These are phyloP conservation scores for Neonectria faginata DNA, from an alignment of 2,329 filamentous ascomycete species.

Conservation along the genomic window DNA sequence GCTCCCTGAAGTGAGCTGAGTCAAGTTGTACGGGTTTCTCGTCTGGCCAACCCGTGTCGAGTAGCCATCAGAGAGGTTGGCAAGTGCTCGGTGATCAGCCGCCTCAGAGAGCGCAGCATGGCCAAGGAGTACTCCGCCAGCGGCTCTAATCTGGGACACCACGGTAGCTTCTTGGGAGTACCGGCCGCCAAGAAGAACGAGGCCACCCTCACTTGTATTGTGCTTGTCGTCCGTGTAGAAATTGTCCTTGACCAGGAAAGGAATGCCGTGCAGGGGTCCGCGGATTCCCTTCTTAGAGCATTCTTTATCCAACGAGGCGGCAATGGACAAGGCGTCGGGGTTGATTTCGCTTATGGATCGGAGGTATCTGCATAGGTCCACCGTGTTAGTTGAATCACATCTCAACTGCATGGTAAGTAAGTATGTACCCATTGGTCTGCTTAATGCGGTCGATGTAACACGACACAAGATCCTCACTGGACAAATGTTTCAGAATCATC, in stretches of 20 bases:
- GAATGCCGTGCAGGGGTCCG: constrained; percentile 70
- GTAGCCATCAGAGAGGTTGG: constrained; percentile 27
- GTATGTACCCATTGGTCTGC: not conserved
- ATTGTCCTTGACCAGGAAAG: constrained; percentile 74
- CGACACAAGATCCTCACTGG: constrained; percentile 16
- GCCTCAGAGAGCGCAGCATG: constrained; percentile 24
- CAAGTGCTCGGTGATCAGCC: constrained; percentile 20
- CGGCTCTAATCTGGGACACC: constrained; percentile 18
- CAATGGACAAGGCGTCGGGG: constrained; percentile 32
- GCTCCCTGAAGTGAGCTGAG: not conserved
- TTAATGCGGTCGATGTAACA: constrained; percentile 34
- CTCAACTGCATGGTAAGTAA: not conserved
- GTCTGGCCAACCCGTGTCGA: constrained; percentile 26
- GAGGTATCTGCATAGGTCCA: not conserved
- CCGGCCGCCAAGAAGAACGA: constrained; percentile 21
- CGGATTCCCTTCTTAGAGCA: constrained; percentile 41
- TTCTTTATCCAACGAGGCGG: constrained; percentile 48
- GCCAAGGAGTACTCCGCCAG: constrained; percentile 19
- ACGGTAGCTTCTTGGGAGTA: constrained; percentile 21
- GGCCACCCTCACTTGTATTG: constrained; percentile 55
- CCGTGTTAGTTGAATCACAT: not conserved
- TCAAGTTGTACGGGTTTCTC: constrained; percentile 26
- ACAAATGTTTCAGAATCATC: constrained; percentile 16
- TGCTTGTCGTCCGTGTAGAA: constrained; percentile 70
- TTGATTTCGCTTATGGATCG: not conserved